Evolutionary conservation across 1,284 basidiomycete genomes (phyloP).

Genomic region (Uromyces viciae-fabae): DNA sequence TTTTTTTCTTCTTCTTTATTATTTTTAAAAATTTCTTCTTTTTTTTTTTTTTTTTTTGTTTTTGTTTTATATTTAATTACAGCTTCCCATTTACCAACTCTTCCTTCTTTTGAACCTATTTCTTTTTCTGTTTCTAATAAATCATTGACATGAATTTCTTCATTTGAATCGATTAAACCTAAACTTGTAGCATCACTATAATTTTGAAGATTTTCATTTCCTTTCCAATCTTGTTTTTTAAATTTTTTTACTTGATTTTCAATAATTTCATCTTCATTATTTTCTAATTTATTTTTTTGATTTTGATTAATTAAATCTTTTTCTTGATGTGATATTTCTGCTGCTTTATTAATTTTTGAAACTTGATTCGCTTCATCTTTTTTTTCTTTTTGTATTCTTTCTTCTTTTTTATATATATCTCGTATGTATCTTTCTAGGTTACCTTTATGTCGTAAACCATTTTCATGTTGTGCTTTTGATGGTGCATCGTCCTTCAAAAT

Average conservation of each 20-base stretch:
- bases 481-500: constrained; percentile 52
- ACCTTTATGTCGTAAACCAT: constrained; percentile 86
- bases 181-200: constrained; percentile 81
- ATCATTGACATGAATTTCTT: constrained; percentile 52
- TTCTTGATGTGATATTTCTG: constrained; percentile 52
- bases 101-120: constrained; percentile 65
- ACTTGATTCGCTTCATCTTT: constrained; percentile 83
- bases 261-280: constrained; percentile 55
- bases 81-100: constrained; percentile 78
- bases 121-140: constrained; percentile 61
- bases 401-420: constrained; percentile 86
- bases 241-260: constrained; percentile 53
- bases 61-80: constrained; percentile 57
- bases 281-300: constrained; percentile 69
- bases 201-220: constrained; percentile 69
- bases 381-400: constrained; percentile 76
- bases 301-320: constrained; percentile 54
- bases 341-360: constrained; percentile 67
- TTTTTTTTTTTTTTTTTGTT: background rate
- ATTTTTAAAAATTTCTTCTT: background rate
- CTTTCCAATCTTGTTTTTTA: constrained; percentile 59
- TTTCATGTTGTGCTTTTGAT: constrained; percentile 87
- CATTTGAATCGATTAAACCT: constrained; percentile 72
- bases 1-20: background rate
- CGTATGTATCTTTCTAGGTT: constrained; percentile 87